Base-by-base conservation (phyloP, 75 land plant species). In the Pinus albicaulis region DNA sequence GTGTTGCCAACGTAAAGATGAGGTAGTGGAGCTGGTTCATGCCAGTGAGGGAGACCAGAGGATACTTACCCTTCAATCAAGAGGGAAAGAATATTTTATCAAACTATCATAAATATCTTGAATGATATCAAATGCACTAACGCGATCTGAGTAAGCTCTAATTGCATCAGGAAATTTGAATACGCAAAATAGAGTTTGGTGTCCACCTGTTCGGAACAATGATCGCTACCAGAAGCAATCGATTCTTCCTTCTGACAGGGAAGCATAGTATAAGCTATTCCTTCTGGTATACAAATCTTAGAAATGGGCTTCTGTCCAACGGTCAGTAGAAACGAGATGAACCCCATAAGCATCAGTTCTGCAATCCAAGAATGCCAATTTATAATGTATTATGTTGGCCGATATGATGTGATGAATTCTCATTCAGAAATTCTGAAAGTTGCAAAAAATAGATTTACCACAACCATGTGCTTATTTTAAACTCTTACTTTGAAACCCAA, bases 321-420 rank as follows among this genome's bases (percentile, higher is more conserved):
- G 5, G 66, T 63, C 5, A 63, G 66, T 7, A 63, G 66, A 8
- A 93, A 74, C 12, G 93, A 91, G 63, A 93, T 93, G 83, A 93
- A 93, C 12, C 95, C 95, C 19, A 93, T 80, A 74, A 93, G 72
- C 93, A 93, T 93, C 78, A 93, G 72, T 81, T 93, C 95, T 93
- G 95, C 78, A 79, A 76, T 48, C 48, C 28, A 73, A 73, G 55
- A 48, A 14, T 26, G 57, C 22, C 22, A 17, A 73, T 19, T 25
- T 19, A 7, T 7, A 11, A 44, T 17, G 4, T 70, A 22, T 31
- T 73, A 73, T 22, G 15, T 63, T 12, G 31, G 41, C 15, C 52
- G 52, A 48, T 52, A 19, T 10, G 55, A 26, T 70, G 15, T 0
- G 17, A 24, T 71, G 36, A 16, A 15, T 10, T 7, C 57, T 55